Conservation (phyloP, 1,139 yeast genomes). For the Sugiyamaella neomexicana region DNA sequence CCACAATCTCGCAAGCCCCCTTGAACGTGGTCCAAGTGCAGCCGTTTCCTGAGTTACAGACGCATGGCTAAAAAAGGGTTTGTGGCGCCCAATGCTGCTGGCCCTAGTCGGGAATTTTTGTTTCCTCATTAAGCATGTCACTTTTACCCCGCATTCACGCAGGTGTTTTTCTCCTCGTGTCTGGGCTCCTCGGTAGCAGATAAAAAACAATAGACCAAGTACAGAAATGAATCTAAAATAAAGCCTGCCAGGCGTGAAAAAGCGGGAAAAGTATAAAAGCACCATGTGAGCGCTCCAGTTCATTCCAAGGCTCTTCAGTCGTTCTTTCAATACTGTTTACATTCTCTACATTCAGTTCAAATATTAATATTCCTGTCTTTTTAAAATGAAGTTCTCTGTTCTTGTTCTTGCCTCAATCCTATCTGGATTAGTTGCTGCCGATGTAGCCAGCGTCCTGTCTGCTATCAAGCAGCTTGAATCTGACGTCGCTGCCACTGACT, state of each 20-base stretch:
- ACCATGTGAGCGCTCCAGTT: neutral
- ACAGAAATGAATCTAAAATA: neutral
- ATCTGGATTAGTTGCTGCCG: conserved; percentile 16
- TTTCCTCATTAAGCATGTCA: conserved; percentile 3
- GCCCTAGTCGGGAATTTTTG: neutral
- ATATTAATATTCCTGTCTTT: too few relatives aligned
- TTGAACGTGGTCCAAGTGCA: too few relatives aligned
- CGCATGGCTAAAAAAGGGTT: neutral
- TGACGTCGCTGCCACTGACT: conserved; percentile 22
- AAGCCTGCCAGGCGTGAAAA: neutral
- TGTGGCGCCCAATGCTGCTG: neutral
- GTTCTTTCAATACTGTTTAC: neutral
- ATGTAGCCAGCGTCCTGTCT: conserved; percentile 13
- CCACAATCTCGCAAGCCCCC: too few relatives aligned
- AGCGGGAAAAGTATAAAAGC: neutral
- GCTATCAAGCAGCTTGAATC: conserved; percentile 18
- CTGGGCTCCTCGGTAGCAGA: conserved; percentile 1
- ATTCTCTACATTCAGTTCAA: neutral
- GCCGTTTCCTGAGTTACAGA: neutral
- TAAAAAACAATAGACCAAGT: too few relatives aligned
- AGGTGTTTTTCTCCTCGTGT: neutral
- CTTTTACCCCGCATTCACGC: neutral
- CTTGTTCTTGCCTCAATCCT: conserved; percentile 11
- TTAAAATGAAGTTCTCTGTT: conserved; percentile 4
- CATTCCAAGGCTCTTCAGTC: neutral